A percentile compares a stretch with the other conserved stretches of the same genome.
Evolutionary conservation across 2,329 filamentous ascomycete species (phyloP).

Genomic region (Phyllosticta citribraziliensis): DNA sequence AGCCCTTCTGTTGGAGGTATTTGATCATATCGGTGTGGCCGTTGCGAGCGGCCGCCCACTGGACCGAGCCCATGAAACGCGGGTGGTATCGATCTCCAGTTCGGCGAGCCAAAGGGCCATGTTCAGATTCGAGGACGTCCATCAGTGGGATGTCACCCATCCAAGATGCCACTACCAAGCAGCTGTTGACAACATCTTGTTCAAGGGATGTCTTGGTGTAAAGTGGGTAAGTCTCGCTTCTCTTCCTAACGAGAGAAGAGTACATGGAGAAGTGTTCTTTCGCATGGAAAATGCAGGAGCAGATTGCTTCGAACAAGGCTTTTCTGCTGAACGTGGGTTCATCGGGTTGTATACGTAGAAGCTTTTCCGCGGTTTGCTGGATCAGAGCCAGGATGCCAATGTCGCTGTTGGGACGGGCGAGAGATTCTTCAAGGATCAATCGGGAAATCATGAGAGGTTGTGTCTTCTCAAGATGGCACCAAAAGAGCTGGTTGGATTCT

Average conservation of each 20-base stretch:
- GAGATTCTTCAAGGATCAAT: background rate
- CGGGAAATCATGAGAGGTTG: background rate
- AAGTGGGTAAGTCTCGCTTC: background rate
- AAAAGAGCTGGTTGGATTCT: background rate
- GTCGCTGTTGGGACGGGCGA: background rate
- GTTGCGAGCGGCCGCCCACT: background rate
- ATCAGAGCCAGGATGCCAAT: background rate
- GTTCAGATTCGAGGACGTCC: background rate
- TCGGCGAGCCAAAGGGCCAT: background rate
- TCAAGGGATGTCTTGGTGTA: background rate
- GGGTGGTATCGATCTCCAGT: background rate
- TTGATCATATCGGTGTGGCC: background rate
- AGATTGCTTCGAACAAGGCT: background rate
- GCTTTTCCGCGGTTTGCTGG: background rate
- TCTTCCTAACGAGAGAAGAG: background rate
- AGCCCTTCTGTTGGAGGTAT: background rate
- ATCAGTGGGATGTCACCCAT: background rate
- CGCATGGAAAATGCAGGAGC: background rate
- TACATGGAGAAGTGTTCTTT: no score
- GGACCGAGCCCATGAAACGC: background rate
- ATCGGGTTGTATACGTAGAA: background rate
- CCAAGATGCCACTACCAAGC: background rate
- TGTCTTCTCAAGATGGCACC: background rate
- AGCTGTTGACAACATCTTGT: background rate
- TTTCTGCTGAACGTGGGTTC: background rate